Percentiles rank a stretch among this genome's conserved stretches.
Evolutionary conservation across 2,329 filamentous ascomycete species (phyloP).

Genomic region (Alternaria tenuissima): DNA sequence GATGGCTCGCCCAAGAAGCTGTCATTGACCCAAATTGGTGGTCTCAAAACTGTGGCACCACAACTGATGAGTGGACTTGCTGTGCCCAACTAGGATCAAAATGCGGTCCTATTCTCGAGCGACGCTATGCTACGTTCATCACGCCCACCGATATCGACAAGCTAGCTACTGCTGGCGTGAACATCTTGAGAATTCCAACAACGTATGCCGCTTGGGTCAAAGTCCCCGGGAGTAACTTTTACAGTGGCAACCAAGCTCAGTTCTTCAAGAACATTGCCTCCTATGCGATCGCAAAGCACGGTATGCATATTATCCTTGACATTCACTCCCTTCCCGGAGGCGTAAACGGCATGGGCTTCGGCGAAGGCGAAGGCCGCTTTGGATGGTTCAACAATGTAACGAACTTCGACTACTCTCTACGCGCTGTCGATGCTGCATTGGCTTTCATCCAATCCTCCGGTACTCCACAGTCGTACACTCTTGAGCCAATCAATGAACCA

Average conservation of each 20-base stretch:
- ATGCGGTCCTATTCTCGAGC: slow-evolving; percentile 41
- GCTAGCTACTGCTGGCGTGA: slow-evolving; percentile 43
- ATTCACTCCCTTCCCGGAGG: slow-evolving; percentile 45
- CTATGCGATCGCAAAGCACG: slow-evolving; percentile 49
- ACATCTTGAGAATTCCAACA: slow-evolving; percentile 48
- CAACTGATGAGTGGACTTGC: slow-evolving; percentile 48
- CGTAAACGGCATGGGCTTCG: slow-evolving; percentile 39
- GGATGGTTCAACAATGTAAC: slow-evolving; percentile 50
- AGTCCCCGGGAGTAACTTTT: slow-evolving; percentile 44
- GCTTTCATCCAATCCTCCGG: slow-evolving; percentile 44
- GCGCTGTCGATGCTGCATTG: slow-evolving; percentile 44
- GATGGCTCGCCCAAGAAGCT: slow-evolving; percentile 47
- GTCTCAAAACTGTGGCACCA: slow-evolving; percentile 25
- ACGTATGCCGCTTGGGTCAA: slow-evolving; percentile 51
- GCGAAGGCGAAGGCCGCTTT: slow-evolving; percentile 34
- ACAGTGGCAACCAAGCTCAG: slow-evolving; percentile 43
- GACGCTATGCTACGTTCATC: slow-evolving; percentile 42
- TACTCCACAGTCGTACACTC: slow-evolving; percentile 42
- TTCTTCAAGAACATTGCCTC: slow-evolving; percentile 43
- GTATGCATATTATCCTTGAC: slow-evolving; percentile 50
- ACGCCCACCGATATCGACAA: slow-evolving; percentile 45
- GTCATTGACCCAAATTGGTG: slow-evolving; percentile 41
- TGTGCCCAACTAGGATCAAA: slow-evolving; percentile 41
- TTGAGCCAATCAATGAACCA: slow-evolving; percentile 52
- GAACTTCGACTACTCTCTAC: slow-evolving; percentile 44